phyloP scores from a whole-genome alignment of 306 rosid genomes.

The Vachellia pachyceras region DNA sequence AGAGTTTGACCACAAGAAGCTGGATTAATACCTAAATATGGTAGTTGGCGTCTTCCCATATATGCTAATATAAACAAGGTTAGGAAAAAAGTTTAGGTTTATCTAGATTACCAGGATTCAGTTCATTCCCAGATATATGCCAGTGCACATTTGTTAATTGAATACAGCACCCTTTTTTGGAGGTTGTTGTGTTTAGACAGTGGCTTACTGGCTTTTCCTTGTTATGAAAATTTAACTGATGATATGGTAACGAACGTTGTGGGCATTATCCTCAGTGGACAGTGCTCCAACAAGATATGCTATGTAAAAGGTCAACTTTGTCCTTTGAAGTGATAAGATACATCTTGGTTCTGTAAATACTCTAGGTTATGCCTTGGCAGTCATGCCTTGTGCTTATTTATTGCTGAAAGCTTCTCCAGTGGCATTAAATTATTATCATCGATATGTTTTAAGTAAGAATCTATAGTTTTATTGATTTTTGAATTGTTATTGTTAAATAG shows the following conservation, averaged over 20 bases:
- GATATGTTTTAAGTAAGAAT: neutral
- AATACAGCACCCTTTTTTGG: neutral
- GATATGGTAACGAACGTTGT: neutral
- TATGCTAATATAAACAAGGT: neutral
- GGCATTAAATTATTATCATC: neutral
- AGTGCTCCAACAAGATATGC: neutral
- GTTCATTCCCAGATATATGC: neutral
- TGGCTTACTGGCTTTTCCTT: neutral
- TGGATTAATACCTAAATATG: neutral
- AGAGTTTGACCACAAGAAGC: neutral
- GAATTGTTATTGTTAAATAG: constrained; percentile 40
- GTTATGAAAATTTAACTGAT: neutral
- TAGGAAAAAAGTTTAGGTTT: neutral
- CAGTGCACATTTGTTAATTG: neutral
- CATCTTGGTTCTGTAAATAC: constrained; percentile 21
- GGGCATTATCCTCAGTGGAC: neutral
- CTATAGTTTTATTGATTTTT: constrained; percentile 1
- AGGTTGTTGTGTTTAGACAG: neutral
- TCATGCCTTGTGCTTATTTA: neutral
- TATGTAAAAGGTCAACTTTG: neutral
- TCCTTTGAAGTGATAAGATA: neutral
- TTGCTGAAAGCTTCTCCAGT: neutral
- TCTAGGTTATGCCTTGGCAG: neutral
- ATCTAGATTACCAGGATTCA: neutral
- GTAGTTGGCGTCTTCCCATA: neutral